Evolutionary conservation across 768 basidiomycete genomes (phyloP), one percentile per base, ranked within the genome.

Genomic region (Naganishia vishniacii): DNA sequence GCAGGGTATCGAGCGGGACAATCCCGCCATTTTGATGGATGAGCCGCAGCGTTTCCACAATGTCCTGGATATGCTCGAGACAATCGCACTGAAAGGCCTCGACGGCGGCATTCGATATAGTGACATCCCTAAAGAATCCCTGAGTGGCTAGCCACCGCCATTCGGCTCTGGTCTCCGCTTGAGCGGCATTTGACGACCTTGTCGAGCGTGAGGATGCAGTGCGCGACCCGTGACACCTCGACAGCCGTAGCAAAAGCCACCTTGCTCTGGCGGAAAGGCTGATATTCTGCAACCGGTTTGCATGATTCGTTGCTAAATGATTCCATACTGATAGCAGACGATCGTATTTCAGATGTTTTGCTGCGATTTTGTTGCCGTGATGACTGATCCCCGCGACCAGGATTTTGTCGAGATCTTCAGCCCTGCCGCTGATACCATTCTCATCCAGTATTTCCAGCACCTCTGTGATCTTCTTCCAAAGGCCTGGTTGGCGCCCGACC

Each of bases 41-140:
- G 3, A 56, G 2, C n/a, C 53, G 53, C n/a, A 56, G 13, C 12
- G 53, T 56, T n/a, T 56, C 34, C 2, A 56, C 32, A 23, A 41
- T 41, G 5, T 56, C 53, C 18, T 26, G 2, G 31, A 56, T 9
- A 29, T 40, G 37, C 4, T 3, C 15, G 53, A 23, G 37, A 25
- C 13, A 56, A 8, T 41, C 53, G 20, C 20, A 32, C 6, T 32
- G 25, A 3, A 40, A 37, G 9, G 37, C 13, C 3, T 34, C 23
- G 12, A 26, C 7, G 6, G 26, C 34, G 12, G 37, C 15, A 1
- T 15, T 8, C 6, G 53, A 37, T 25, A 56, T 20, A 8, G 37
- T 40, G 34, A 56, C 23, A 18, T 18, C 31, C 23, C n/a, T 34
- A 20, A 56, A 56, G 31, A 56, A 56, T 23, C 53, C 53, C n/a